phyloP scores from a whole-genome alignment of 2,329 filamentous ascomycete genomes.

The Aureobasidium sp. region DNA sequence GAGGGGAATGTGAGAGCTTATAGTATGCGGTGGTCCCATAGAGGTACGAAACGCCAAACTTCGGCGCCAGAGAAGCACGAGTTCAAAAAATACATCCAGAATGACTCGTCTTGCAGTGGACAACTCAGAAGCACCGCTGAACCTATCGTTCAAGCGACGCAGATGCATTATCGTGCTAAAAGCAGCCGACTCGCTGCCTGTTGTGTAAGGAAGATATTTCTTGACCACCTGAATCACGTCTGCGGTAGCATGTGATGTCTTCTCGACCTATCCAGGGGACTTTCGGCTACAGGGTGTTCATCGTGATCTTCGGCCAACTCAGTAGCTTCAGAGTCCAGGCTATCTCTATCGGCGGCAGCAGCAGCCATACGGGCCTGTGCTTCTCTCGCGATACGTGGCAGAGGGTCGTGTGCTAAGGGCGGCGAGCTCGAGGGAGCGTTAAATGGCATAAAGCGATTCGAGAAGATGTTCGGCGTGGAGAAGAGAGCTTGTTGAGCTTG shows the following conservation, averaged over 20 bases:
- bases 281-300: background rate
- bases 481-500: background rate
- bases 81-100: background rate
- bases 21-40: background rate
- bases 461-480: conserved; percentile 9
- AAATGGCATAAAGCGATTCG: conserved; percentile 8
- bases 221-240: background rate
- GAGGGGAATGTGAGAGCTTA: background rate
- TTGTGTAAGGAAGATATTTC: background rate
- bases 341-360: conserved; percentile 1
- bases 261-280: background rate
- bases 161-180: background rate
- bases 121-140: background rate
- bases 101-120: background rate
- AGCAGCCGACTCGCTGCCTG: background rate
- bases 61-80: background rate
- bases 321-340: conserved; percentile 11
- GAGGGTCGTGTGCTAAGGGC: conserved; percentile 1
- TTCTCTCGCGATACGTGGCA: conserved; percentile 1
- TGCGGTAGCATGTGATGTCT: conserved; percentile 6
- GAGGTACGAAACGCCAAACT: too few relatives aligned
- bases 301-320: conserved; percentile 10
- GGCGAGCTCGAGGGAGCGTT: conserved; percentile 8
- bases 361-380: conserved; percentile 7
- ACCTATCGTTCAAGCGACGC: background rate